Conservation (phyloP, 1,284 basidiomycete species). For the Microbotryomycetes sp. region DNA sequence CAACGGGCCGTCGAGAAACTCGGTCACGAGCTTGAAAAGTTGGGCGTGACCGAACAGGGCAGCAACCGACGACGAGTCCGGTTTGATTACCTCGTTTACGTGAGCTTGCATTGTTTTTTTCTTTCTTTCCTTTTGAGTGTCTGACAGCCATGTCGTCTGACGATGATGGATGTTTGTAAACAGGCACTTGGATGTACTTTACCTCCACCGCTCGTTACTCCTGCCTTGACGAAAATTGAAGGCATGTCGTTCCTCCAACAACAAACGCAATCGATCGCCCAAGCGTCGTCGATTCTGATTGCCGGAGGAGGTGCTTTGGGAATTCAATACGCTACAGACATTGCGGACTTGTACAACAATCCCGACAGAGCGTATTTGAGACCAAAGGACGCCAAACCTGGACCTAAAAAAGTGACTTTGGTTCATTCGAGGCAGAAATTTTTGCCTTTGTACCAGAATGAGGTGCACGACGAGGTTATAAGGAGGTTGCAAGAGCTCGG, state of each 20-base stretch:
- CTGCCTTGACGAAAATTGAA: slow-evolving; percentile 37
- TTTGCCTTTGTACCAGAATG: slow-evolving; percentile 53
- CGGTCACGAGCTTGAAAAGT: slow-evolving; percentile 21
- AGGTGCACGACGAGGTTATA: slow-evolving; percentile 46
- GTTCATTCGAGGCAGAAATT: slow-evolving; percentile 57
- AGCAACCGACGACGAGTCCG: slow-evolving; percentile 30
- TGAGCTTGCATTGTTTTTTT: slow-evolving; percentile 3
- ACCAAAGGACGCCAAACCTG: slow-evolving; percentile 2
- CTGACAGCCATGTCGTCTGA: too few species aligned
- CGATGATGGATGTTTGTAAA: slow-evolving; percentile 16
- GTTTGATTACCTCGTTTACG: slow-evolving; percentile 45
- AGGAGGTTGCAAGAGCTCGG: slow-evolving; percentile 41
- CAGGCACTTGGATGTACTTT: slow-evolving; percentile 26
- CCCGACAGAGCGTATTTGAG: slow-evolving; percentile 6
- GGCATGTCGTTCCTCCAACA: slow-evolving; percentile 31
- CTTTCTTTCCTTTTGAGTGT: slow-evolving; percentile 28
- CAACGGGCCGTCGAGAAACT: slow-evolving; percentile 18
- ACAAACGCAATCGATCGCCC: slow-evolving; percentile 37
- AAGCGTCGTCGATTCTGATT: slow-evolving; percentile 43
- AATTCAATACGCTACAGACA: slow-evolving; percentile 60
- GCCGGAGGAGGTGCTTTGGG: slow-evolving; percentile 48
- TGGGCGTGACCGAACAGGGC: slow-evolving; percentile 16
- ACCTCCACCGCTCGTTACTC: slow-evolving; percentile 20
- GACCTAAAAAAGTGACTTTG: slow-evolving; percentile 50
- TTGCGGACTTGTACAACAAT: slow-evolving; percentile 52